Conservation (phyloP, 495 filamentous ascomycete genomes). For the Aspergillus ellipticus region DNA sequence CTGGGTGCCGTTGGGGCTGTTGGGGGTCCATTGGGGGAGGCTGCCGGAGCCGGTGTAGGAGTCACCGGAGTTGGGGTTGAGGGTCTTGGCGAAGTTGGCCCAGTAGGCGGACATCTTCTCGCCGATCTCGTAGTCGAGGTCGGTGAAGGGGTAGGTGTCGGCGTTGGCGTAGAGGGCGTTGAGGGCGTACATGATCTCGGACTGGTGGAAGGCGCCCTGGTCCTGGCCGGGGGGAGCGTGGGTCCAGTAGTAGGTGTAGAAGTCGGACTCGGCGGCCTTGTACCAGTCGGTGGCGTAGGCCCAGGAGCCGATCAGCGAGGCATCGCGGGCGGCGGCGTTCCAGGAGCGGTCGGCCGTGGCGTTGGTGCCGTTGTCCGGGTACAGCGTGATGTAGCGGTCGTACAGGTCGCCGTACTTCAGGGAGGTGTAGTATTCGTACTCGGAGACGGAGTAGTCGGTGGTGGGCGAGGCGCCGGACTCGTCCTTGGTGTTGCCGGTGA, state of each 20-base stretch:
- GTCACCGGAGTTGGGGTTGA: slow-evolving; percentile 24
- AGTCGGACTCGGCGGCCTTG: slow-evolving; percentile 20
- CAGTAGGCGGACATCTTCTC: slow-evolving; percentile 27
- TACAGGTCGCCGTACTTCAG: slow-evolving; percentile 26
- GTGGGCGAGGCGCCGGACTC: slow-evolving; percentile 23
- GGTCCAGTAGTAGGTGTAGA: slow-evolving; percentile 34
- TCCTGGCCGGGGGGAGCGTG: slow-evolving; percentile 26
- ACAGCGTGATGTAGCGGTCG: slow-evolving; percentile 22
- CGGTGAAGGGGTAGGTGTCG: slow-evolving; percentile 24
- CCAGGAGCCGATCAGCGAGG: slow-evolving; percentile 22
- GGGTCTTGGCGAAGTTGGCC: slow-evolving; percentile 31
- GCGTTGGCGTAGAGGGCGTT: slow-evolving; percentile 26
- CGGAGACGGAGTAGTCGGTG: slow-evolving; percentile 21
- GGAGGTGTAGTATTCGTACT: slow-evolving; percentile 21
- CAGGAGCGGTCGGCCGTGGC: slow-evolving; percentile 22
- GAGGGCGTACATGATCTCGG: slow-evolving; percentile 29
- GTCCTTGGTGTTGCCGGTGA: slow-evolving; percentile 31
- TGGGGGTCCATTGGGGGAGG: slow-evolving; percentile 4
- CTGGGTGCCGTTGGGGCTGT: slow-evolving; percentile 2
- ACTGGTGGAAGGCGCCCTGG: slow-evolving; percentile 29
- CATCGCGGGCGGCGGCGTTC: slow-evolving; percentile 27
- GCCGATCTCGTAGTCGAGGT: slow-evolving; percentile 20
- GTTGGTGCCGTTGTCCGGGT: slow-evolving; percentile 17
- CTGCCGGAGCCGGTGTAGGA: slow-evolving; percentile 11
- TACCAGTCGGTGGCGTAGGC: slow-evolving; percentile 26